Evolutionary conservation across 108 stramenopile genomes (phyloP), one percentile per base, ranked within the genome.

Genomic region (Discostella pseudostelligera): DNA sequence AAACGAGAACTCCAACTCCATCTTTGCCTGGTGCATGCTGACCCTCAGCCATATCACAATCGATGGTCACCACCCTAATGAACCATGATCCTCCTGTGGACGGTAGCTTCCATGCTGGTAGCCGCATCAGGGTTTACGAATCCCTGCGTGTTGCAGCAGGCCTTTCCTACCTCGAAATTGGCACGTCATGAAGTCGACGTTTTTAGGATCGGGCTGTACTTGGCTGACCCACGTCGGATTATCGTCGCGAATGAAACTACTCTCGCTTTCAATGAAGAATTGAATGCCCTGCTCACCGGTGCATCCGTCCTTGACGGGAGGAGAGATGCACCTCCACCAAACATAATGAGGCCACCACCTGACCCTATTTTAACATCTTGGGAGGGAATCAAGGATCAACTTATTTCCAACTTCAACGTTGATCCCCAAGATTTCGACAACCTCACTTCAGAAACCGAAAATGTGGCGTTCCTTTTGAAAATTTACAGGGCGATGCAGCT

Each of bases 381-480:
- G 70, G 70, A 70, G 35, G 70, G 70, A 2, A 70, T 70, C 60
- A 40, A 56, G 35, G 2, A 20, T n/a, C 70, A 70, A 37, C 45
- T 70, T 6, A 45, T 56, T 39, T 40, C 53, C 26, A 55, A 70
- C 25, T 70, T 70, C 43, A 54, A 62, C 16, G 42, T 43, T 32
- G 44, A 48, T 56, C 24, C 40, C 11, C 0, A 62, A 43, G 82
- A 88, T 44, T 47, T 93, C 29, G 76, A 62, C 14, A 68, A 60
- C 10, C 87, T 87, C 76, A 60, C 76, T 51, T 45, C 65, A 4
- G 62, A 49, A 9, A 47, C 88, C 39, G 84, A 90, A 47, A 37
- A 45, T 28, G 74, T 43, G 39, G 49, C 59, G 6, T 53, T 59
- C 8, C 48, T 69, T 14, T 50, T 69, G 20, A 50, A 40, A 8